Percentiles rank a stretch among this genome's conserved stretches.
These are phyloP conservation scores for Rutstroemia sp. DNA, from an alignment of 2,329 filamentous ascomycete species.

Conservation along the genomic window DNA sequence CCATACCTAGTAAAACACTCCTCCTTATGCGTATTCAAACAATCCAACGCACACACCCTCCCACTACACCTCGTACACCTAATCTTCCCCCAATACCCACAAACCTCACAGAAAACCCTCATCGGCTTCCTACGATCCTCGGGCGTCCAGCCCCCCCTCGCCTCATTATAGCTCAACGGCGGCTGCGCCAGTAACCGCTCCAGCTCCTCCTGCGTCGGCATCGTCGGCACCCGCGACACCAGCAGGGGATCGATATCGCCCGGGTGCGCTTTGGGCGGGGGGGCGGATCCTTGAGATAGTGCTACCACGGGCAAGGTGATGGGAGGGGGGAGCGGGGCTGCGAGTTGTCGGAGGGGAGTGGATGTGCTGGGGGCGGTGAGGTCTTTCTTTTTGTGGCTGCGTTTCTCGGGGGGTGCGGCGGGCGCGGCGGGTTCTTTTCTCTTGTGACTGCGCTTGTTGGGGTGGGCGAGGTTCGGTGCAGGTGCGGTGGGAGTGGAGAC, in stretches of 20 bases:
- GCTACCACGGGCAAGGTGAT: slow-evolving; percentile 7
- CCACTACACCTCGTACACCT: slow-evolving; percentile 73
- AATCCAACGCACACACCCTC: slow-evolving; percentile 69
- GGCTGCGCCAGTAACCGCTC: slow-evolving; percentile 55
- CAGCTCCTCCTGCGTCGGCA: slow-evolving; percentile 55
- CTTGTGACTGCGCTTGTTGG: slow-evolving; percentile 16
- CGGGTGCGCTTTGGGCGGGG: slow-evolving; percentile 31
- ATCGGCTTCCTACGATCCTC: slow-evolving; percentile 43
- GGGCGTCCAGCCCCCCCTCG: slow-evolving; percentile 40
- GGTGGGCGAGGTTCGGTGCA: slow-evolving; percentile 18
- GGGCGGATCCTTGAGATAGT: background rate
- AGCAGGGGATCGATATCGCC: slow-evolving; percentile 52
- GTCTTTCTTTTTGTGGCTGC: slow-evolving; percentile 26
- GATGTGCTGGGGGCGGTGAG: slow-evolving; percentile 7
- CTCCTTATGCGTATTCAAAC: slow-evolving; percentile 63
- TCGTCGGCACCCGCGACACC: slow-evolving; percentile 46
- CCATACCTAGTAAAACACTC: slow-evolving; percentile 63
- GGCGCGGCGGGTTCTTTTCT: background rate
- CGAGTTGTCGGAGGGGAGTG: background rate
- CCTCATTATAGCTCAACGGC: slow-evolving; percentile 61
- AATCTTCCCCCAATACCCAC: slow-evolving; percentile 74
- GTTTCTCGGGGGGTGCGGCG: background rate
- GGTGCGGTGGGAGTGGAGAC: slow-evolving; percentile 19
- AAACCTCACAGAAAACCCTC: slow-evolving; percentile 68
- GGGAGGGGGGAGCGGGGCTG: slow-evolving; percentile 3